phyloP scores from a whole-genome alignment of 495 filamentous ascomycete species.

The Penicillium daleae region DNA sequence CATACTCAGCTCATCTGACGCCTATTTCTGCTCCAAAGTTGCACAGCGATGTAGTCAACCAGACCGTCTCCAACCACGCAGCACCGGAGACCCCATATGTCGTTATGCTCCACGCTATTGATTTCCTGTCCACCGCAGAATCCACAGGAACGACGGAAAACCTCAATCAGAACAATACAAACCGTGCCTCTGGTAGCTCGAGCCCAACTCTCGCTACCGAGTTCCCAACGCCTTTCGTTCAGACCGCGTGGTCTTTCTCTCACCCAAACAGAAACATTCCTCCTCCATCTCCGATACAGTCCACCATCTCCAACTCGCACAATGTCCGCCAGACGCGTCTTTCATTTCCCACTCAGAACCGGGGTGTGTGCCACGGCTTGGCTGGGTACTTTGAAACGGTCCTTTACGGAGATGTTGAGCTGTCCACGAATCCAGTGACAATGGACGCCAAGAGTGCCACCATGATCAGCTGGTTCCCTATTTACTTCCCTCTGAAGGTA shows the following conservation, averaged over 20 bases:
- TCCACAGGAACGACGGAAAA: constrained; percentile 19
- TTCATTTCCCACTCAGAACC: constrained; percentile 68
- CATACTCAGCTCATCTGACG: constrained; percentile 88
- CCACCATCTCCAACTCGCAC: constrained; percentile 73
- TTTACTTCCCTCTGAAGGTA: constrained; percentile 96
- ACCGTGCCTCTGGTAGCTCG: constrained; percentile 37
- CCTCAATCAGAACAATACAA: constrained; percentile 18
- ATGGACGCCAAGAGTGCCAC: constrained; percentile 91
- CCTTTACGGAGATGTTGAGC: constrained; percentile 79
- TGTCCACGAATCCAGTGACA: constrained; percentile 90
- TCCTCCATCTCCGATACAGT: constrained; percentile 34
- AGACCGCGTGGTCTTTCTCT: constrained; percentile 54
- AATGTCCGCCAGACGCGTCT: constrained; percentile 78
- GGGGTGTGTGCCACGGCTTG: constrained; percentile 87
- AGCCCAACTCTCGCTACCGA: constrained; percentile 37
- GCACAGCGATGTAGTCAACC: constrained; percentile 72
- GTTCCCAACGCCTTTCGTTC: constrained; percentile 40
- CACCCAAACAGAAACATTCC: constrained; percentile 50
- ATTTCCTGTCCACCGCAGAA: constrained; percentile 67
- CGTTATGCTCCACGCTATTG: constrained; percentile 85
- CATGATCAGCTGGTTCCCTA: constrained; percentile 99
- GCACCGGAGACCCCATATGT: constrained; percentile 87
- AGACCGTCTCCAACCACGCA: constrained; percentile 62
- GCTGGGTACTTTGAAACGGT: constrained; percentile 96
- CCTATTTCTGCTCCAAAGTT: constrained; percentile 90